Evolutionary conservation across 1,284 basidiomycete species (phyloP).

Genomic region (Tylopilus sp.): DNA sequence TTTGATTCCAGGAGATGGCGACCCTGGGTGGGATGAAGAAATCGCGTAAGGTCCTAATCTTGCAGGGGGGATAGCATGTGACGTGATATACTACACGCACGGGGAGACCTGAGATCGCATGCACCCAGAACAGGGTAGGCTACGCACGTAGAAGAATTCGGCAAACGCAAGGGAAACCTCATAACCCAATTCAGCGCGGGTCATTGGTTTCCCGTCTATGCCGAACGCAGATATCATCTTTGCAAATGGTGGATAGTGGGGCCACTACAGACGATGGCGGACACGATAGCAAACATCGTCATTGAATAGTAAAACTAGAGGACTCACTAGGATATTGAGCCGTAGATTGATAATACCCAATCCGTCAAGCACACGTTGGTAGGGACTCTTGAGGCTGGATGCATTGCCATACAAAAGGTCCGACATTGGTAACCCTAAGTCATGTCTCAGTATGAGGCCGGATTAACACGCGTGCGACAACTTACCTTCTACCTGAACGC

Average conservation of each 20-base stretch:
- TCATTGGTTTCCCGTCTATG: conserved; percentile 16
- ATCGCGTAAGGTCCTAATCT: conserved; percentile 24
- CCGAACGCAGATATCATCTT: conserved; percentile 28
- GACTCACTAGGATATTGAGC: conserved; percentile 26
- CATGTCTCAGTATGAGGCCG: background rate
- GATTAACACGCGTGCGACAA: background rate
- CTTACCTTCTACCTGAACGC: conserved; percentile 22
- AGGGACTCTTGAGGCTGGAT: conserved; percentile 19
- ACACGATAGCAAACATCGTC: background rate
- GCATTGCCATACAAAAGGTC: conserved; percentile 21
- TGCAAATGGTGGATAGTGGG: conserved; percentile 24
- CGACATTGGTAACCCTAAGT: conserved; percentile 24
- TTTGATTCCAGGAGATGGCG: conserved; percentile 16
- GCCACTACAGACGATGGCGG: conserved; percentile 20
- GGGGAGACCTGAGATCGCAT: background rate
- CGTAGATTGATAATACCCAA: conserved; percentile 15
- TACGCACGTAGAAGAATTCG: conserved; percentile 31
- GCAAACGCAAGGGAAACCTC: conserved; percentile 32
- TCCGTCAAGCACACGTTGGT: conserved; percentile 24
- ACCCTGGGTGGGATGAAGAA: conserved; percentile 10
- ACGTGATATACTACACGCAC: conserved; percentile 19
- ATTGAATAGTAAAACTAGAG: background rate
- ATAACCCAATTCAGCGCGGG: conserved; percentile 25
- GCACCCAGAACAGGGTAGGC: background rate
- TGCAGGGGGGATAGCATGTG: conserved; percentile 8